Percentiles rank a stretch among this genome's conserved stretches.
These are phyloP conservation scores for Knufia petricola DNA, from an alignment of 2,329 filamentous ascomycete species.

Conservation along the genomic window DNA sequence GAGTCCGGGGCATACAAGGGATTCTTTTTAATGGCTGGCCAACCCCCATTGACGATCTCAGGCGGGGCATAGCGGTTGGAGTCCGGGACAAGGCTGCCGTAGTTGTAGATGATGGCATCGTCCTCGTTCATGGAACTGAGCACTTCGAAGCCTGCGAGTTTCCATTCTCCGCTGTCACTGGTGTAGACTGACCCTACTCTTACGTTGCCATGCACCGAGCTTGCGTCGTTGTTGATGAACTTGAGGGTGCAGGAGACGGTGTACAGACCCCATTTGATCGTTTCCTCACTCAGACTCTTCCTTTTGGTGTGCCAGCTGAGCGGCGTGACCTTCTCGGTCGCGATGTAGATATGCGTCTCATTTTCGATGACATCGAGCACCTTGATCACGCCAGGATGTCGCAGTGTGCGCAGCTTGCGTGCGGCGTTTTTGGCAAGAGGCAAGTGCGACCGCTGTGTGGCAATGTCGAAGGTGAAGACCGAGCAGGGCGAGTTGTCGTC, in stretches of 20 bases:
- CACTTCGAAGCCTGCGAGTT: slow-evolving; percentile 84
- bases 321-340: slow-evolving; percentile 80
- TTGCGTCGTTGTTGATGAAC: slow-evolving; percentile 89
- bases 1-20: slow-evolving; percentile 76
- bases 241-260: slow-evolving; percentile 83
- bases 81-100: slow-evolving; percentile 79
- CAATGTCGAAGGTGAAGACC: slow-evolving; percentile 91
- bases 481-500: slow-evolving; percentile 91
- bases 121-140: slow-evolving; percentile 94
- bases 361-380: slow-evolving; percentile 95
- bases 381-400: slow-evolving; percentile 90
- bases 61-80: slow-evolving; percentile 76
- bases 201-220: slow-evolving; percentile 81
- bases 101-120: slow-evolving; percentile 84
- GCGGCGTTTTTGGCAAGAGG: slow-evolving; percentile 88
- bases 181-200: slow-evolving; percentile 82
- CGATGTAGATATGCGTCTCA: slow-evolving; percentile 90
- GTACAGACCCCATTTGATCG: slow-evolving; percentile 91
- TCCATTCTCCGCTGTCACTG: slow-evolving; percentile 96
- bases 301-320: slow-evolving; percentile 83
- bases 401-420: slow-evolving; percentile 82
- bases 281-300: slow-evolving; percentile 80
- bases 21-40: slow-evolving; percentile 78
- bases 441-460: slow-evolving; percentile 66
- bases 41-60: slow-evolving; percentile 76